phyloP scores from a whole-genome alignment of 768 basidiomycete species.

The Gloeopeniophorella convolvens region DNA sequence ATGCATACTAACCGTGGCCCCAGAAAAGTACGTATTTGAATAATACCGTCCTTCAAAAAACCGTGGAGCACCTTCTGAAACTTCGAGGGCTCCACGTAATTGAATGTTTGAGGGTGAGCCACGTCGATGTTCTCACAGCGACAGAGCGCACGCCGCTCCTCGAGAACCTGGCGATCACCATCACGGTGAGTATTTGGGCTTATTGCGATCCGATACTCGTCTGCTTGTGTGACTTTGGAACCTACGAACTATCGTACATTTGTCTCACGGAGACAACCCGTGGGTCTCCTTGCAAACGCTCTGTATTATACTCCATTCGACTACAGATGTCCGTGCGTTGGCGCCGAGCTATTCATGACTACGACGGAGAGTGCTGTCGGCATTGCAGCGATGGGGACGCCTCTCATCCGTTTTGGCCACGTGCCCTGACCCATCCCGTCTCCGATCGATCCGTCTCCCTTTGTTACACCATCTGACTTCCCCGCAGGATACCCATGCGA shows the following conservation, averaged over 20 bases:
- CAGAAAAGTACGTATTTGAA: conserved; percentile 57
- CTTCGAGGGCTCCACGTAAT: conserved; percentile 56
- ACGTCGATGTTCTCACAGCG: conserved; percentile 41
- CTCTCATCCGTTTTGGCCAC: background rate
- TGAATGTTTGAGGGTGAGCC: conserved; percentile 51
- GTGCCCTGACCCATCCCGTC: background rate
- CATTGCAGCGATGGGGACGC: background rate
- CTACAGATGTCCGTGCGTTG: background rate
- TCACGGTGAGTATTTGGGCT: conserved; percentile 40
- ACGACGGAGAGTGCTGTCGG: background rate
- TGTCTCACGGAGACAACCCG: background rate
- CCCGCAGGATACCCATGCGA: conserved; percentile 18
- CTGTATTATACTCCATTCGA: background rate
- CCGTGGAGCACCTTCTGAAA: conserved; percentile 43
- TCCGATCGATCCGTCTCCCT: conserved; percentile 7
- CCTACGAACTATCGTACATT: no score
- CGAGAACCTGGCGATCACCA: conserved; percentile 55
- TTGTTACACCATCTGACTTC: conserved; percentile 32
- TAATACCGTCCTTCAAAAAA: conserved; percentile 40
- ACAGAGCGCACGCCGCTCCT: conserved; percentile 45
- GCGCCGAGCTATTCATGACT: background rate
- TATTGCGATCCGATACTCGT: conserved; percentile 1
- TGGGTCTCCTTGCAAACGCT: background rate
- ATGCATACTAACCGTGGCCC: conserved; percentile 1
- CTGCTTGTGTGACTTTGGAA: no score